Evolutionary conservation across 2,329 filamentous ascomycete genomes (phyloP), one percentile per base, ranked within the genome.

Genomic region (Fonsecaea pedrosoi): DNA sequence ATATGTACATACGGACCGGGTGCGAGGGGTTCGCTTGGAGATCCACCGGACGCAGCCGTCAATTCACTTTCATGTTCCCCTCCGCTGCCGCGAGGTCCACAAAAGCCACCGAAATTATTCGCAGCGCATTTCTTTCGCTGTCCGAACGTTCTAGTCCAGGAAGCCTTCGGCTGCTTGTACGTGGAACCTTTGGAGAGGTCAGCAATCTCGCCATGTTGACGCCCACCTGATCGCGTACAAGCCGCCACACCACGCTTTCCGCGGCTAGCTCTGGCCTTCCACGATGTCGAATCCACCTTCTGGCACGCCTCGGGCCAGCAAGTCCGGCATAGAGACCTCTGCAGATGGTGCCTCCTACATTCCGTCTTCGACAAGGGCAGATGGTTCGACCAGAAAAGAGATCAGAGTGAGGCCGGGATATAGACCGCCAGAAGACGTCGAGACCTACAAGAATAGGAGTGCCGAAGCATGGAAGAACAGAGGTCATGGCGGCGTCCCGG

Each of bases 321-420:
- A 71, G 21, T 83, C 92, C 48, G 91, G 91, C 72, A 94, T 94
- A 76, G 90, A 94, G 73, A 90, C 90, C 60, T 89, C 94, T 77
- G 86, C 89, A 59, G 91, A 87, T 72, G 96, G 95, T 76, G 87
- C 93, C 76, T 91, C 94, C 54, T 90, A 93, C 73, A 98, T 99
- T 65, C 95, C 95, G 32, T 87, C 94, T 53, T 98, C 94, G 0
- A 83, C 88, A 53, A 90, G 96, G 62, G 82, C 95, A 30, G 95
- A 99, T 77, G 95, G 95, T 65, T 92, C 90, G 59, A 92, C 92
- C n/a, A 89, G 95, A 64, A 96, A 92, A 76, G 94, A 97, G 75
- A 98, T 98, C 77, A 92, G 92, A 75, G 92, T 99, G 68, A 89
- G 92, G 35, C 94, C 95, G 0, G 96, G 95, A 62, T 99, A 97